Evolutionary conservation across 1,284 basidiomycete genomes (phyloP), one percentile per base, ranked within the genome.

Genomic region (Flammula alnicola): DNA sequence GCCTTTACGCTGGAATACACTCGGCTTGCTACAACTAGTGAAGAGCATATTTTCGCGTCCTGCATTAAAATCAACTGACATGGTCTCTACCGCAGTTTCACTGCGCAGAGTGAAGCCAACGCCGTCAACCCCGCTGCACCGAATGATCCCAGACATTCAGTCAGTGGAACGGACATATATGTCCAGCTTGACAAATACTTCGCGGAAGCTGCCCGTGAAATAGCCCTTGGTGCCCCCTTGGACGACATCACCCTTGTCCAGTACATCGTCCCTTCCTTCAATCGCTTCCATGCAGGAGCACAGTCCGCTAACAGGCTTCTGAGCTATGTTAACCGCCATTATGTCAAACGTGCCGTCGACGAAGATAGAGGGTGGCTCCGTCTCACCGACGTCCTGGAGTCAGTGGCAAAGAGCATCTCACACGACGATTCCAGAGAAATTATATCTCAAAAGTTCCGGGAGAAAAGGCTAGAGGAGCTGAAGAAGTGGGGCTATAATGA

Each of bases 271-370:
- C 79, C 84, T 4, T 81, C 77, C 62, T 89, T 86, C 72, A 76
- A 77, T 52, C 85, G 86, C 44, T 90, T 81, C 66, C 74, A 76
- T 51, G 73, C 80, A 26, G 86, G 87, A 43, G 81, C 82, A 5
- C 77, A 79, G 54, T 78, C 84, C 44, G 79, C 84, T 52, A 78
- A 83, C 64, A 80, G 88, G 56, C 78, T 90, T 22, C 76, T 89
- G 56, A 88, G 83, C 69, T 90, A 90, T 64, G 78, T 90, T 44
- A 89, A 90, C 66, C 79, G 87, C 17, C 86, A 89, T 66, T 87
- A 86, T 60, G 86, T 90, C 58, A 86, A 84, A 63, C 82, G 85
- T 19, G 83, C 84, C 36, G 73, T 85, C 6, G 86, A 89, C 65
- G 86, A 90, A 66, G 88, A 88, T 65, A 79, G 75, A 54, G 86